These are phyloP conservation scores for Aureobasidium namibiae DNA, from an alignment of 2,329 filamentous ascomycete species.

Conservation along the genomic window DNA sequence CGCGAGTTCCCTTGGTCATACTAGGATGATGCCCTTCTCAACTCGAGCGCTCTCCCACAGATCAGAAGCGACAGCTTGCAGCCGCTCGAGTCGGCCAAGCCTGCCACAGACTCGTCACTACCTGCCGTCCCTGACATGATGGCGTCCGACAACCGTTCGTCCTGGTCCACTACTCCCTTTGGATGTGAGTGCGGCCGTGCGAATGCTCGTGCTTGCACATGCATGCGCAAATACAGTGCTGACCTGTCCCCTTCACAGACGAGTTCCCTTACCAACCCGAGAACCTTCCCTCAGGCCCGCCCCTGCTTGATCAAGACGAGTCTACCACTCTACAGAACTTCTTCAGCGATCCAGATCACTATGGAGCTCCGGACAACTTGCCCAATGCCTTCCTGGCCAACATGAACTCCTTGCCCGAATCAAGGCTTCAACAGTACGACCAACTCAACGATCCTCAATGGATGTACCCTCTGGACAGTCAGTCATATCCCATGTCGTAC, in stretches of 20 bases:
- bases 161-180: conserved; percentile 5
- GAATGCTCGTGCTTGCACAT: background rate
- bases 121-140: background rate
- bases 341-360: conserved; percentile 14
- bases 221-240: background rate
- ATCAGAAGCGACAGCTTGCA: conserved; percentile 4
- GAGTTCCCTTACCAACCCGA: conserved; percentile 1
- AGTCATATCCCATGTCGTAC: background rate
- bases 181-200: background rate
- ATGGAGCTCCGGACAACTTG: background rate
- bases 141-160: conserved; percentile 6
- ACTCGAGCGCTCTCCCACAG: background rate
- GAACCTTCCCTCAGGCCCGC: conserved; percentile 2
- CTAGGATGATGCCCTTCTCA: conserved; percentile 3
- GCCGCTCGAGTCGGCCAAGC: background rate
- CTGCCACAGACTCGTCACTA: background rate
- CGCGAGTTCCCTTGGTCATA: background rate
- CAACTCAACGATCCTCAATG: conserved; percentile 4
- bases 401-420: background rate
- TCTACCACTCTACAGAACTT: conserved; percentile 12
- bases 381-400: background rate
- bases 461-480: background rate
- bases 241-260: background rate
- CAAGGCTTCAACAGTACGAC: background rate
- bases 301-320: conserved; percentile 12